Conservation (phyloP, 306 rosid genomes). For the Myrica gale region DNA sequence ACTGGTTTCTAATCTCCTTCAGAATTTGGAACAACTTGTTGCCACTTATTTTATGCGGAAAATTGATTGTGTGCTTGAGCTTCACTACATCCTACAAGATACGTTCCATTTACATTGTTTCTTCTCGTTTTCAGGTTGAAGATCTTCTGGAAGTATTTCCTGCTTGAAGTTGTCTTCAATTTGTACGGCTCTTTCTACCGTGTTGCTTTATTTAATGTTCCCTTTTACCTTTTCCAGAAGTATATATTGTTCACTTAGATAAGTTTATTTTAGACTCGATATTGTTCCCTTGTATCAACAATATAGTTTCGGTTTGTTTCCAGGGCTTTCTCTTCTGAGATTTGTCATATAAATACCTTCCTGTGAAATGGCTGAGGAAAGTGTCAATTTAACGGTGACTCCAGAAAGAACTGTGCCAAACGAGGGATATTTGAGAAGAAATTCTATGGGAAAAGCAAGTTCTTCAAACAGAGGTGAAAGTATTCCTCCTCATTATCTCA, state of each 20-base stretch:
- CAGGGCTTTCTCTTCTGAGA: conserved; percentile 45
- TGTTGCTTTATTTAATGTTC: background rate
- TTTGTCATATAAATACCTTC: conserved; percentile 20
- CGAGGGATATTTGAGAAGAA: conserved; percentile 41
- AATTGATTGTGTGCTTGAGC: background rate
- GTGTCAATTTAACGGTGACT: conserved; percentile 31
- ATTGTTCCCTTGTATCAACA: conserved; percentile 11
- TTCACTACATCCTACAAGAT: background rate
- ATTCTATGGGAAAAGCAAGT: conserved; percentile 49
- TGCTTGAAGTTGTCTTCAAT: conserved; percentile 6
- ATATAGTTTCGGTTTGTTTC: conserved; percentile 28
- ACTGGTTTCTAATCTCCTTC: background rate
- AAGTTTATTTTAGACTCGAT: background rate
- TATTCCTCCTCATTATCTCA: conserved; percentile 58
- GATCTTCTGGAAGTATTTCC: background rate
- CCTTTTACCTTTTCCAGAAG: background rate
- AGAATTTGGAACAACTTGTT: background rate
- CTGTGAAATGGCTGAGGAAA: conserved; percentile 53
- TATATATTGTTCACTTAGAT: conserved; percentile 3
- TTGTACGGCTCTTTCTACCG: conserved; percentile 2
- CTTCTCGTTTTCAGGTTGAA: background rate
- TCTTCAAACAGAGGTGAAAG: conserved; percentile 35
- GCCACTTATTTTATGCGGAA: background rate
- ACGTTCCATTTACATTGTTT: background rate
- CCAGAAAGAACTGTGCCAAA: conserved; percentile 29